Base-by-base conservation (phyloP, 176 grass and related monocot genomes). In the Musa acuminata region DNA sequence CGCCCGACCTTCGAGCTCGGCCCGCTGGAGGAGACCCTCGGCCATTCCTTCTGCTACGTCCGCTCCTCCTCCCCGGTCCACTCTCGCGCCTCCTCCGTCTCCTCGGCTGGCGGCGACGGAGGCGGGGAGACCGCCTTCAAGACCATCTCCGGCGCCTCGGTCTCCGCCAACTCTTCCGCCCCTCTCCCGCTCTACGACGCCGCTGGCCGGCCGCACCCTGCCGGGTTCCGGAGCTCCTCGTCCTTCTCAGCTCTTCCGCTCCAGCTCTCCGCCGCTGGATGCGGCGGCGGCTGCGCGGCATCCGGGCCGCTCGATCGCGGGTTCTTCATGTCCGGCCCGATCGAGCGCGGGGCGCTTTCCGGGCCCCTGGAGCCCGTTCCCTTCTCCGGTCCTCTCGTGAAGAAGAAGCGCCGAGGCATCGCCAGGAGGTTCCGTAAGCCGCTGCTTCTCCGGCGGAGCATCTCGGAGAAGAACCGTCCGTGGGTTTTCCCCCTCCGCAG, bases 31-130 rank as follows among this genome's bases (percentile, higher is more conserved):
- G 92, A 96, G 76, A 85, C 89, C 52, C 86, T 92, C 20, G 93
- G 93, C 35, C 89, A 96, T 85, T 96, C 93, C 73, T 96, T 92
- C 80, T 90, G 93, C 78, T 96, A 92, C 81, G 78, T 86, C 3
- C 51, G 72, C 26, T 76, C 77, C 76, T 85, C 89, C 72, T 92
- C 88, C 71, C 89, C 66, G 9, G 77, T 79, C 68, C 86, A 87
- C 67, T 70, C 82, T 63, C 84, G 85, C 79, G 82, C 89, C 13
- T 82, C 84, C 35, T 84, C 85, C 17, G 83, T 87, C 12, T 83
- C 85, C 73, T 84, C 89, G 25, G 59, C 17, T 17, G 51, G 6
- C 22, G 51, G 24, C 4, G 57, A 24, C 14, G 62, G 64, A 8
- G 25, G 63, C 7, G 76, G 35, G 49, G 68, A 80, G 78, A 72